Conservation (phyloP, 2,329 filamentous ascomycete species). For the Plenodomus lindquistii region DNA sequence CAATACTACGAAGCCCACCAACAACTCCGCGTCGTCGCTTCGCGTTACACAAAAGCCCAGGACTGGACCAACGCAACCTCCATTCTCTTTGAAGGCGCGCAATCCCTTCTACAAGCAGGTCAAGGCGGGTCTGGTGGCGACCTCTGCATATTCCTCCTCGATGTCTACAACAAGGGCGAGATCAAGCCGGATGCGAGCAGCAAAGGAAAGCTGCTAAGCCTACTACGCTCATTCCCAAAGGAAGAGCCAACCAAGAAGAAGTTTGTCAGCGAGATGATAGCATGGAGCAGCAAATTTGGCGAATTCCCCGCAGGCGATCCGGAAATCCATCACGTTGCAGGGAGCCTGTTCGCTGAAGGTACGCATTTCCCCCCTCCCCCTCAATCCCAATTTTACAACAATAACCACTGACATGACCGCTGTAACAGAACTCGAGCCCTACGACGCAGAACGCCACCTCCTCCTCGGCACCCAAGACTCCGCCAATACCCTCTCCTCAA, state of each 20-base stretch:
- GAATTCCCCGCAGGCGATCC: constrained; percentile 90
- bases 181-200: constrained; percentile 73
- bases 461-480: constrained; percentile 88
- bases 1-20: constrained; percentile 98
- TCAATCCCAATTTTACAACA: neutral
- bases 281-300: constrained; percentile 85
- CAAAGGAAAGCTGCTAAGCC: constrained; percentile 74
- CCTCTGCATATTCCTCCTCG: constrained; percentile 81
- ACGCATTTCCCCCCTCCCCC: constrained; percentile 12
- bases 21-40: constrained; percentile 92
- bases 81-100: constrained; percentile 81
- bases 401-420: constrained; percentile 1
- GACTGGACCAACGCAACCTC: constrained; percentile 87
- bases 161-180: constrained; percentile 87
- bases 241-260: constrained; percentile 92
- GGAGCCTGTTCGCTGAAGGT: constrained; percentile 83
- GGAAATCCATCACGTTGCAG: constrained; percentile 90
- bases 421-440: constrained; percentile 75
- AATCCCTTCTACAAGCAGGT: constrained; percentile 85
- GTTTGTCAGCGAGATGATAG: constrained; percentile 83
- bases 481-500: constrained; percentile 73
- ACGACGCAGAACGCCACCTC: constrained; percentile 91
- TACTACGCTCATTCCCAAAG: constrained; percentile 77
- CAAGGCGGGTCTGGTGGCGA: constrained; percentile 93
- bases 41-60: constrained; percentile 85